Base-by-base conservation (phyloP, 2,329 filamentous ascomycete species). In the Apiospora marii region DNA sequence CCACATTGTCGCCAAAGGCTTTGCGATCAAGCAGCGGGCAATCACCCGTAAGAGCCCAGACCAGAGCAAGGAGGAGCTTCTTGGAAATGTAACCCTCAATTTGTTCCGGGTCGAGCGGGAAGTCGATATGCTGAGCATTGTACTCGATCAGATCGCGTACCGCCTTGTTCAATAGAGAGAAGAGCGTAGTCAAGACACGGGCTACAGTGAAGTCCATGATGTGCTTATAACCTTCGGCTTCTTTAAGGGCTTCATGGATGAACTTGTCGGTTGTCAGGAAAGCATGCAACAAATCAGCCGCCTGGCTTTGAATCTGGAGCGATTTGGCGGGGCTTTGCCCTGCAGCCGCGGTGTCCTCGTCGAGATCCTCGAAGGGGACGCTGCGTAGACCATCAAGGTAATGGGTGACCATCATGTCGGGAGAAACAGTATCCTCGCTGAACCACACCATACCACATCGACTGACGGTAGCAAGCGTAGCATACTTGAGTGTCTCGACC, bases 371-470 rank as follows among this genome's bases (percentile, higher is more conserved):
- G 78, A 99, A 98, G 0, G 94, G 91, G 72, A 94, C 92, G 3
- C 91, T 93, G 77, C 92, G 92, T 51, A 99, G 90, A 67, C 92
- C 91, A 74, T 96, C 91, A 70, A 99, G 89, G 79, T 99, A 98
- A 83, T 98, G 94, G 74, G 91, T 88, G 53, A 98, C 92, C 91
- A 98, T 93, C 93, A 99, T 98, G 76, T 89, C 90, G 1, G 96
- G 90, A 44, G 94, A 96, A 53, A 99, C 96, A 41, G 95, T 98
- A 80, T 99, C 97, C 79, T 98, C 96, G 81, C 95, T 99, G 85
- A 98, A 99, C 96, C 96, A 99, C 19, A 99, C 97, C 96, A 99
- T 99, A 88, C 96, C 96, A 82, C 96, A 99, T 85, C 96, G 95
- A 91, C 94, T 97, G 80, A 99, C 96, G n/a, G 96, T 99, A 72